Evolutionary conservation across 768 basidiomycete genomes (phyloP).

Genomic region (Solioccasus polychromus): DNA sequence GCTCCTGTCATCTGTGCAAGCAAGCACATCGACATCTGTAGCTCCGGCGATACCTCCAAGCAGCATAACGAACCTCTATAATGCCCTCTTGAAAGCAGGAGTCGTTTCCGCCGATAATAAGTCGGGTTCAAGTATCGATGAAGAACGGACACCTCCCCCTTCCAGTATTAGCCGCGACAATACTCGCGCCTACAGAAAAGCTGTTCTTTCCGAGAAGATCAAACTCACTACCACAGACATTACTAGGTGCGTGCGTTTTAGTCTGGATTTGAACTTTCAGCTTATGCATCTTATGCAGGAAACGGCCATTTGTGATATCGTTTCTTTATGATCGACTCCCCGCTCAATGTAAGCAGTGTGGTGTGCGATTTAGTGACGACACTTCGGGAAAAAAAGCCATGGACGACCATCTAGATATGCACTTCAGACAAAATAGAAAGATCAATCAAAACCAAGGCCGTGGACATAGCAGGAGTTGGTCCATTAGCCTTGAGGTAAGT

Average conservation of each 20-base stretch:
- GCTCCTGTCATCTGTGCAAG: conserved; percentile 26
- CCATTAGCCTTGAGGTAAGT: conserved; percentile 72
- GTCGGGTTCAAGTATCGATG: conserved; percentile 37
- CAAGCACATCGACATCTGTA: conserved; percentile 23
- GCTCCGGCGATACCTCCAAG: conserved; percentile 22
- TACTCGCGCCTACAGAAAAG: conserved; percentile 55
- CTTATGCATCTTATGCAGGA: conserved; percentile 30
- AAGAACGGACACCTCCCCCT: conserved; percentile 32
- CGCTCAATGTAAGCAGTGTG: conserved; percentile 92
- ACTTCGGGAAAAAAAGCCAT: conserved; percentile 68
- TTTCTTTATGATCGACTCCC: conserved; percentile 75
- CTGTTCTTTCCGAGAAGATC: conserved; percentile 57
- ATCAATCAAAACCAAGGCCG: conserved; percentile 74
- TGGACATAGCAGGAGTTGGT: conserved; percentile 90
- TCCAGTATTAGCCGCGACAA: conserved; percentile 43
- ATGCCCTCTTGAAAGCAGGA: conserved; percentile 76
- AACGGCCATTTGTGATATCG: conserved; percentile 55
- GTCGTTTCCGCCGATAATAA: conserved; percentile 58
- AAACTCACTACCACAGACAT: conserved; percentile 69
- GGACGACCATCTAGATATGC: conserved; percentile 93
- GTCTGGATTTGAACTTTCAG: neutral
- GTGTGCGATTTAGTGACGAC: conserved; percentile 78
- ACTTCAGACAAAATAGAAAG: conserved; percentile 90
- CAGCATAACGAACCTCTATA: conserved; percentile 58
- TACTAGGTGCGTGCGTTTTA: conserved; percentile 46